Evolutionary conservation across 768 basidiomycete genomes (phyloP), one percentile per base, ranked within the genome.

Genomic region (Phaeotremella fagi): DNA sequence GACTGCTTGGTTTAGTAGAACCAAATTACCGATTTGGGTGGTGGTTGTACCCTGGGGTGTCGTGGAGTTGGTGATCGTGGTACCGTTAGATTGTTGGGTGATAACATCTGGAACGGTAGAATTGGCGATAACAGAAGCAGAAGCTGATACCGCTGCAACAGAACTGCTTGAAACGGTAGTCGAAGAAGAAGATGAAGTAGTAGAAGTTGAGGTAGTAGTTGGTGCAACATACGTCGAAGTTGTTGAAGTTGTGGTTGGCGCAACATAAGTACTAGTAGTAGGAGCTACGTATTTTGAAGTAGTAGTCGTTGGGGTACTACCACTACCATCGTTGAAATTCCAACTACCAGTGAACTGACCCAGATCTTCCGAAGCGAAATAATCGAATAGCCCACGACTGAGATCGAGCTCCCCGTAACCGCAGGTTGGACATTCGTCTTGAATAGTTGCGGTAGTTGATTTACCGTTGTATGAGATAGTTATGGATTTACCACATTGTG

Each of bases 381-480:
- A 80, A 25, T 73, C 52, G 75, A 90, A 89, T 43, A 89, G 78
- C 48, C 83, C 82, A 14, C 73, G 64, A 24, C 83, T 83, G 50
- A 88, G 76, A 75, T 90, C 88, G 24, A 88, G 79, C 36, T 81
- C 86, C 24, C 78, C 80, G 28, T 69, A 79, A 23, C 82, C 81
- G 68, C 87, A 89, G 18, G 79, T 80, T 41, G 82, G 81, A 68
- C 86, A 87, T 81, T 85, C 57, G 71, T 88, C 87, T 75, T 79
- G 78, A 63, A 89, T 81, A 1, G 59, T 71, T 3, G 87, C 87
- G 1, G 50, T 50, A 11, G 82, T 76, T 1, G 81, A 80, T 68
- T 82, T 83, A 52, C 86, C 86, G 31, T 78, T 77, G 63, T 78
- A 82, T 3, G 76, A 75, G 73, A 90, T 83, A 9, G 79, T 80